phyloP scores from a whole-genome alignment of 1,284 basidiomycete genomes.

The Leucoagaricus sp. region DNA sequence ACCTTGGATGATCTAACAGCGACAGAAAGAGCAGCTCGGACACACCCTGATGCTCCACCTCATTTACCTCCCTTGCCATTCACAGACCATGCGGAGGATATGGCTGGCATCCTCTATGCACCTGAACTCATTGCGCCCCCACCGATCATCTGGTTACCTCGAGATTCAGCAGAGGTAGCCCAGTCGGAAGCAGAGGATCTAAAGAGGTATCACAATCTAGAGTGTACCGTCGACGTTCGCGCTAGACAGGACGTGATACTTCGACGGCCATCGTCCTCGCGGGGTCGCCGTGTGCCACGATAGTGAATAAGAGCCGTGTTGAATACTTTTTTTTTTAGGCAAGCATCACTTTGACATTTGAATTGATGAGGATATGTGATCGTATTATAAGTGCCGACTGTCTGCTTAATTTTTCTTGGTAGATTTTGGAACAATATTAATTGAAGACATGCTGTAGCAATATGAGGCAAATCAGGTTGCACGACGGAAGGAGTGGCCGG shows the following conservation, averaged over 20 bases:
- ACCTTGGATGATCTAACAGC: constrained; percentile 75
- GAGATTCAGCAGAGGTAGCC: constrained; percentile 71
- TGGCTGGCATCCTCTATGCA: constrained; percentile 76
- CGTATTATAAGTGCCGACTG: neutral
- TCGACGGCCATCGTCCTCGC: constrained; percentile 36
- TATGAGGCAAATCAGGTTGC: neutral
- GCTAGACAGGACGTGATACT: constrained; percentile 53
- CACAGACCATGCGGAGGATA: constrained; percentile 72
- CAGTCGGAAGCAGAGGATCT: constrained; percentile 71
- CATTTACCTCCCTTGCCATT: constrained; percentile 70
- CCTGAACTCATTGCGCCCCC: constrained; percentile 75
- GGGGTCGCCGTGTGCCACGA: constrained; percentile 20
- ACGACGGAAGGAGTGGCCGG: neutral
- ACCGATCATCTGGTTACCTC: constrained; percentile 80
- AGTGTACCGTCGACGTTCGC: constrained; percentile 64
- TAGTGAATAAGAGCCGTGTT: constrained; percentile 2
- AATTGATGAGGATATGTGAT: neutral
- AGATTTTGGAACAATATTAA: neutral
- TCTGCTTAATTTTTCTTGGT: constrained; percentile 7
- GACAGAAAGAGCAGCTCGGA: constrained; percentile 75
- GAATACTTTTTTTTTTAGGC: neutral
- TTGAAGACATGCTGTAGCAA: constrained; percentile 7
- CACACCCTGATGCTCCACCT: constrained; percentile 76
- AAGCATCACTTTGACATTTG: constrained; percentile 13
- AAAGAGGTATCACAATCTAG: constrained; percentile 67